These are phyloP conservation scores for Arxiozyma bovina DNA, from an alignment of 1,139 yeast species.

Conservation along the genomic window DNA sequence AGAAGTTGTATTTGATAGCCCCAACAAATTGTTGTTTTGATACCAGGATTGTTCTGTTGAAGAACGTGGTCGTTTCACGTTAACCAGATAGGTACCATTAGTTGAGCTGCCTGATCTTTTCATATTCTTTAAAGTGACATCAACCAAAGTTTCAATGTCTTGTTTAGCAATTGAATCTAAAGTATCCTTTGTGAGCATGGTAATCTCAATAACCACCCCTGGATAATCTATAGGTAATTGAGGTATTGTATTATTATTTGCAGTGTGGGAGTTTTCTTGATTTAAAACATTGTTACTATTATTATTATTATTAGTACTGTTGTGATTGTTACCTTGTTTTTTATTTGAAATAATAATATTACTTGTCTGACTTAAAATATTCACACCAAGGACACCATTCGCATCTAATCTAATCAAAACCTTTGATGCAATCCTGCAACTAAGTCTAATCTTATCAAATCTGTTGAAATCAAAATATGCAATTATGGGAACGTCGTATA, in stretches of 20 bases:
- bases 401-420: conserved; percentile 53
- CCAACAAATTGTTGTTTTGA: background rate
- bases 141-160: conserved; percentile 22
- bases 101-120: background rate
- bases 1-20: background rate
- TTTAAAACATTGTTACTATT: conserved; percentile 24
- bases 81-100: background rate
- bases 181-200: conserved; percentile 43
- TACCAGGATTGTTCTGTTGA: background rate
- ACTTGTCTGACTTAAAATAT: conserved; percentile 30
- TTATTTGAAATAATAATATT: conserved; percentile 19
- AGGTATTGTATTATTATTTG: conserved; percentile 10
- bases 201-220: conserved; percentile 56
- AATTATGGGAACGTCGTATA: conserved; percentile 29
- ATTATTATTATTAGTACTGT: conserved; percentile 22
- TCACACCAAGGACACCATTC: conserved; percentile 39
- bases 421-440: conserved; percentile 49
- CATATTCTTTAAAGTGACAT: conserved; percentile 1
- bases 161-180: conserved; percentile 19
- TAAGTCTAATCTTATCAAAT: conserved; percentile 45
- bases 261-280: background rate
- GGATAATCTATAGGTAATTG: conserved; percentile 36
- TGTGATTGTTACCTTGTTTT: conserved; percentile 11
- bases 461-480: conserved; percentile 44
- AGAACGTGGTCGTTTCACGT: background rate